Evolutionary conservation across 2,329 filamentous ascomycete species (phyloP), one percentile per base, ranked within the genome.

Genomic region (Septoria linicola): DNA sequence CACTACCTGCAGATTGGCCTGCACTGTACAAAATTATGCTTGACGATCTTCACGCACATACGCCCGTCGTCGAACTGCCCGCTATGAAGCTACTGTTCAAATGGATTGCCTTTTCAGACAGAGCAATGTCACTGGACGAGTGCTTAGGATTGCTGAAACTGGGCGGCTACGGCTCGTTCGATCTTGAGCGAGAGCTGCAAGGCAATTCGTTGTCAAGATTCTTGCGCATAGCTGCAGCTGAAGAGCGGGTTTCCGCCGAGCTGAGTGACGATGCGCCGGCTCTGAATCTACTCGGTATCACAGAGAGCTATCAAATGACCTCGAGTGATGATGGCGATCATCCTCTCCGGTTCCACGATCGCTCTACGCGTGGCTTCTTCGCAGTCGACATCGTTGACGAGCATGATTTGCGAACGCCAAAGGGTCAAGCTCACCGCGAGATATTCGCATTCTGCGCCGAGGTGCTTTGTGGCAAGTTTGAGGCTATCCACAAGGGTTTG

Each of bases 161-260:
- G 21, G 20, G 25, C 13, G 35, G 23, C n/a, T 31, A 37, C n/a
- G 44, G 23, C 16, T 21, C 44, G 21, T 48, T 30, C 21, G 44
- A 48, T 32, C 35, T 48, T n/a, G 44, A 48, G 31, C 35, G 44
- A 32, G 44, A 48, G 35, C 44, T 48, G 11, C 44, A 48, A 19
- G 44, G 44, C 21, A 39, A 40, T 14, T 48, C 44, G 1, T 20
- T 48, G 21, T 48, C 44, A 17, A 37, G 35, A 2, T 48, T 48
- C 25, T 14, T 48, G 4, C 35, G 44, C 14, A 20, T 48, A 20
- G 44, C 44, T 5, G 16, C 44, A 21, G 44, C 44, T n/a, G 44
- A 48, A 20, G 44, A 48, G 16, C 34, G 34, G 23, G 32, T 20
- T 31, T 23, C 34, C n/a, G 44, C 34, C 7, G 44, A 35, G 7